These are phyloP conservation scores for Clarireedia hainanense DNA, from an alignment of 2,329 filamentous ascomycete species.

Conservation along the genomic window DNA sequence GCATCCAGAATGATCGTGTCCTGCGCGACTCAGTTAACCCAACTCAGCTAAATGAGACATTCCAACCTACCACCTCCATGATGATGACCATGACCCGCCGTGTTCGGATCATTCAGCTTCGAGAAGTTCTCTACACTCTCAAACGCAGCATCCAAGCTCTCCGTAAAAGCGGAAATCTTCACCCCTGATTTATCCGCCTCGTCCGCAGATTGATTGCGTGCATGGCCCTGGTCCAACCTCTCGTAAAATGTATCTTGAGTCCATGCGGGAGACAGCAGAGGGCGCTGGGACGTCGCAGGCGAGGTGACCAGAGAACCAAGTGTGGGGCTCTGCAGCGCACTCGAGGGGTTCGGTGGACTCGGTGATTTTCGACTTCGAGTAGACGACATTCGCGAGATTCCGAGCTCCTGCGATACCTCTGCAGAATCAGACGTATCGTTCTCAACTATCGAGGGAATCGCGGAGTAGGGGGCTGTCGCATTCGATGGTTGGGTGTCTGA, in stretches of 20 bases:
- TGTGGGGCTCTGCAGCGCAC: neutral
- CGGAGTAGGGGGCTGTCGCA: neutral
- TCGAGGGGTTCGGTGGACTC: neutral
- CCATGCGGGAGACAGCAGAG: conserved; percentile 14
- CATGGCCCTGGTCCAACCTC: neutral
- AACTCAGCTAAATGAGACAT: neutral
- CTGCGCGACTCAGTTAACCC: conserved; percentile 1
- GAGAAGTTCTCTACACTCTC: conserved; percentile 1
- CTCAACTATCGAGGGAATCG: neutral
- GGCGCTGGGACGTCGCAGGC: neutral
- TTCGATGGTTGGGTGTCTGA: neutral
- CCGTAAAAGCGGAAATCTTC: conserved; percentile 11
- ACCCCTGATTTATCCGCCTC: conserved; percentile 10
- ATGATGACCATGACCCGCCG: neutral
- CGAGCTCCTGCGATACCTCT: neutral
- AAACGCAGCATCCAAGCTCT: conserved; percentile 9
- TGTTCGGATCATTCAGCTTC: neutral
- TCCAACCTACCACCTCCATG: conserved; percentile 12
- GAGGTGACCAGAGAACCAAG: neutral
- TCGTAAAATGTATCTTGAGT: conserved; percentile 1
- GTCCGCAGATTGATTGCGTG: neutral
- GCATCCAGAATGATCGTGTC: conserved; percentile 10
- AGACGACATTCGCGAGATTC: conserved; percentile 5
- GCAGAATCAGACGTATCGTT: neutral
- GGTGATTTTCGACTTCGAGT: neutral